These are phyloP conservation scores for Sarocladiaceae sp. DNA, from an alignment of 2,329 filamentous ascomycete genomes.

Conservation along the genomic window DNA sequence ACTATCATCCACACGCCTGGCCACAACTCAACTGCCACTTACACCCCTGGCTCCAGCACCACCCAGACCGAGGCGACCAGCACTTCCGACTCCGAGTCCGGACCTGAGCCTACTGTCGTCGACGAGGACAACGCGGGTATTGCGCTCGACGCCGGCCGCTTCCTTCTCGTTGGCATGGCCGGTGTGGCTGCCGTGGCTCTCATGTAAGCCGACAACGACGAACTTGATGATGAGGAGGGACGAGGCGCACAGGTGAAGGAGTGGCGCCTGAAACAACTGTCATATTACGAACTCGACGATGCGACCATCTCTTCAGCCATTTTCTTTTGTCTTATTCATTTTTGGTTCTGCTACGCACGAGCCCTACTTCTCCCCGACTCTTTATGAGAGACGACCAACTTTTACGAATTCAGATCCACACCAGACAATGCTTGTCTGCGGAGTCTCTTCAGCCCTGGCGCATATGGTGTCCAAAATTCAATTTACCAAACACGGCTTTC, in stretches of 20 bases:
- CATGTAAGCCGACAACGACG: slow-evolving; percentile 34
- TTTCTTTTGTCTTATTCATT: not conserved
- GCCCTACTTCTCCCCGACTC: not conserved
- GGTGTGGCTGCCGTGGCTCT: slow-evolving; percentile 48
- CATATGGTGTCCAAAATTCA: not conserved
- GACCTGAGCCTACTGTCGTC: slow-evolving; percentile 20
- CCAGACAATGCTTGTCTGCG: not conserved
- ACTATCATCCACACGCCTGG: slow-evolving; percentile 28
- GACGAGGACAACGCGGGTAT: slow-evolving; percentile 37
- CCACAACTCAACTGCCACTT: slow-evolving; percentile 17
- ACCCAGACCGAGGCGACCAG: slow-evolving; percentile 16
- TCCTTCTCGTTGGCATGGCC: slow-evolving; percentile 45
- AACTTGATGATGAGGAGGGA: not conserved
- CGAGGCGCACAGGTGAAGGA: not conserved
- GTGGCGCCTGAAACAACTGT: not conserved
- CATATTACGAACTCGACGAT: slow-evolving; percentile 9
- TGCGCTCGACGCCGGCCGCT: slow-evolving; percentile 37
- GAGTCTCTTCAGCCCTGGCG: not conserved
- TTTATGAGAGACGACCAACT: not conserved
- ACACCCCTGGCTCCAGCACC: slow-evolving; percentile 18
- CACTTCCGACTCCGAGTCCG: slow-evolving; percentile 22
- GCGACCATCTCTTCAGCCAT: slow-evolving; percentile 8
- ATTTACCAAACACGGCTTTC: not conserved
- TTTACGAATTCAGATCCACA: not conserved
- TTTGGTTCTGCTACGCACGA: slow-evolving; percentile 3